Base-by-base conservation (phyloP, 192 early-diverging fungal species). In the Backusella circina region DNA sequence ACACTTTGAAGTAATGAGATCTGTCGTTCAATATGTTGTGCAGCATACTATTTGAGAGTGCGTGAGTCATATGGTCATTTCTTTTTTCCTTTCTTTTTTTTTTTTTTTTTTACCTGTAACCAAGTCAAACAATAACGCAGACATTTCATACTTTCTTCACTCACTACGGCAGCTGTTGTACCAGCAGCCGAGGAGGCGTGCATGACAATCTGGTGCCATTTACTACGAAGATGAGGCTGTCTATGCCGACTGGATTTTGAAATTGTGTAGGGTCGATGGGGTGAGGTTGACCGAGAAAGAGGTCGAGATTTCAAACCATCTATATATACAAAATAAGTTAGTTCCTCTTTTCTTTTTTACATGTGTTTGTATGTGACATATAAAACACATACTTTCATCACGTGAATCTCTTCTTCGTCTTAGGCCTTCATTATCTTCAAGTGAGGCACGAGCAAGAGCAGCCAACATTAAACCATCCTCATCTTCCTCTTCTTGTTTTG, bases 71-170 rank as follows among this genome's bases (percentile, higher is more conserved):
- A 65, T 32, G 31, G 65, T 16, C n/a, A 28, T 26, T 47, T 28
- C 44, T 28, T 41, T 71, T 41, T 30, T 35, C 16, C 65, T 66
- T 31, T 71, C 50, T 41, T 37, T 54, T 16, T 21, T 65, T 5
- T 67, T 67, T 21, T 28, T 23, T 33, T 67, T 15, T 35, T 73
- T 81, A 85, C 86, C 82, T 91, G 87, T 12, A 97, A 81, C 93
- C 93, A 96, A 75, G 92, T 87, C 32, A 96, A 80, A 82, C 96
- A 98, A 82, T 97, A 98, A 72, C 90, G 88, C 57, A 98, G 81
- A 72, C 91, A 92, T 72, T 90, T 87, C 86, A 97, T 88, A 72
- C 93, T 92, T 82, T 98, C 96, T 75, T 96, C 95, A 72, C 92
- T 93, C 28, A 95, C 89, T 26, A 93, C 89, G 72, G 94, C 86